These are phyloP conservation scores for Blastomyces gilchristii DNA, from an alignment of 2,329 filamentous ascomycete genomes.

Conservation along the genomic window DNA sequence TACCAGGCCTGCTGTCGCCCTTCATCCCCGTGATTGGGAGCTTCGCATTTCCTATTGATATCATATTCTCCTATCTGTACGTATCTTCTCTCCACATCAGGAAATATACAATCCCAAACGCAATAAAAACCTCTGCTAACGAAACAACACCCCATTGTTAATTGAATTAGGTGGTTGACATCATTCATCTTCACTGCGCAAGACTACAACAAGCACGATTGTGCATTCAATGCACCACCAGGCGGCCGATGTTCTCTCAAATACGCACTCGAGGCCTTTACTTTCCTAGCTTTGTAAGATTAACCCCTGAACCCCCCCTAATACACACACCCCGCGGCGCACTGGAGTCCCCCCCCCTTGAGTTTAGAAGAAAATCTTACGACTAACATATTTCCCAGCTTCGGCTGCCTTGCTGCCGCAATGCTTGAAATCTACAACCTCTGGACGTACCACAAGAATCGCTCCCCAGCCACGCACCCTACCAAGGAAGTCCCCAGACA, in stretches of 20 bases:
- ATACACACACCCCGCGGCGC: too few relatives aligned
- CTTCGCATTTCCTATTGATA: constrained; percentile 32
- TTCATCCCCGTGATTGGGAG: constrained; percentile 30
- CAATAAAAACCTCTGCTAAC: not conserved
- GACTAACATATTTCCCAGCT: constrained; percentile 21
- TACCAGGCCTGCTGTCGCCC: constrained; percentile 34
- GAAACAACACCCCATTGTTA: not conserved
- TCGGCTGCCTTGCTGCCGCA: constrained; percentile 34
- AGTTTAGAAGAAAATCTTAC: too few relatives aligned
- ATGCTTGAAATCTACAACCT: constrained; percentile 30
- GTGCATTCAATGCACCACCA: constrained; percentile 26
- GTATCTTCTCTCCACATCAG: constrained; percentile 7
- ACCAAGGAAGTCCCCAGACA: constrained; percentile 12
- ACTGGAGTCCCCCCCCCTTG: too few relatives aligned
- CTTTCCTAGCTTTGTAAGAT: constrained; percentile 38
- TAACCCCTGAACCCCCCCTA: too few relatives aligned
- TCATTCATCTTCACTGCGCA: constrained; percentile 40
- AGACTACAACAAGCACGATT: constrained; percentile 33
- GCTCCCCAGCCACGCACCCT: constrained; percentile 2
- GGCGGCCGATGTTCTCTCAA: constrained; percentile 29
- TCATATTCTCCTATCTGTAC: constrained; percentile 39
- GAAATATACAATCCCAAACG: too few relatives aligned
- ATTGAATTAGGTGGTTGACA: constrained; percentile 35
- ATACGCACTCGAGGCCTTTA: constrained; percentile 35
- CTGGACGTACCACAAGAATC: constrained; percentile 25